phyloP scores from a whole-genome alignment of 2,329 filamentous ascomycete genomes.

The Diaporthe vaccinii region DNA sequence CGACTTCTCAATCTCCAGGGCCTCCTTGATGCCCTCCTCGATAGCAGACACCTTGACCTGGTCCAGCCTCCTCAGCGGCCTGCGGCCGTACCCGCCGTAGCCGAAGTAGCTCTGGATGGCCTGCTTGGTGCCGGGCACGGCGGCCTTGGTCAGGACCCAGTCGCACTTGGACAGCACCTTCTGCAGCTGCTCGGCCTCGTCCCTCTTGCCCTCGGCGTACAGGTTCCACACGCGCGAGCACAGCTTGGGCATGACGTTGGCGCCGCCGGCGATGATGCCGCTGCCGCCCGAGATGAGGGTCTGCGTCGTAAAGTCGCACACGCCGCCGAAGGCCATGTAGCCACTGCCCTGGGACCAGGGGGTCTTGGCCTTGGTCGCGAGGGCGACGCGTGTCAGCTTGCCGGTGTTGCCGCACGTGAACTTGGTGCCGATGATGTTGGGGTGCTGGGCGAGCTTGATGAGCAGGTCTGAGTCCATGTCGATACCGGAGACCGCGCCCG shows the following conservation, averaged over 20 bases:
- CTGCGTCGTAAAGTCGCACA: conserved; percentile 89
- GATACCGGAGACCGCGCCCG: conserved; percentile 86
- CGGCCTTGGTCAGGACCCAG: conserved; percentile 86
- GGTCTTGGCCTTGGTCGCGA: conserved; percentile 79
- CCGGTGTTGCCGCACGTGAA: conserved; percentile 94
- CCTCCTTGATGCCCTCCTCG: conserved; percentile 70
- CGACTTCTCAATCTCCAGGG: conserved; percentile 74
- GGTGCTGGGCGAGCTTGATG: conserved; percentile 82
- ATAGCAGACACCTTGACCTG: conserved; percentile 67
- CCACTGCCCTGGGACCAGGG: conserved; percentile 70
- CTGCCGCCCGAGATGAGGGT: conserved; percentile 83
- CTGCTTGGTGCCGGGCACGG: conserved; percentile 88
- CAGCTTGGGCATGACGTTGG: conserved; percentile 87
- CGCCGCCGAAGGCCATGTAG: conserved; percentile 90
- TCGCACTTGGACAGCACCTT: conserved; percentile 83
- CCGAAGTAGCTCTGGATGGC: conserved; percentile 85
- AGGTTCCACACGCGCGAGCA: conserved; percentile 85
- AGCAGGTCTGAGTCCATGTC: conserved; percentile 92
- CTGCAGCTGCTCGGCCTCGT: conserved; percentile 82
- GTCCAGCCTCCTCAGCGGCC: conserved; percentile 77
- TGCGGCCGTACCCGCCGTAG: conserved; percentile 82
- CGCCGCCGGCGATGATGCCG: conserved; percentile 87
- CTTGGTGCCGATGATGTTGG: conserved; percentile 89
- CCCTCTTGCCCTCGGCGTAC: conserved; percentile 78
- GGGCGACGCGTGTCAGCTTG: conserved; percentile 86